These are phyloP conservation scores for Ophiostoma sp. DNA, from an alignment of 2,329 filamentous ascomycete species.

Conservation along the genomic window DNA sequence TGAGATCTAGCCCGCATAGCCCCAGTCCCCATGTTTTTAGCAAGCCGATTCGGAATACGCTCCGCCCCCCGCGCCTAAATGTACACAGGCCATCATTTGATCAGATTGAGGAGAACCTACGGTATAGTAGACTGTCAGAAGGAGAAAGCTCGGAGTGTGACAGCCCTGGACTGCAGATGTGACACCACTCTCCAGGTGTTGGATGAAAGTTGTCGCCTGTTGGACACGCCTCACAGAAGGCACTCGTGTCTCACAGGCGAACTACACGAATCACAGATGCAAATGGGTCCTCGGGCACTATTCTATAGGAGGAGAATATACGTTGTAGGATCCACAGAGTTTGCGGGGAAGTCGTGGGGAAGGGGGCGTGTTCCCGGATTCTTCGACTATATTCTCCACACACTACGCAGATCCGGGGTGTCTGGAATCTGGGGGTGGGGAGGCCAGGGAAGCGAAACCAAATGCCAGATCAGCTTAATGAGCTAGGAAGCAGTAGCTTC, in stretches of 20 bases:
- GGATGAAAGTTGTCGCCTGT: neutral
- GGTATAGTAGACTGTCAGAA: neutral
- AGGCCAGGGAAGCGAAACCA: neutral
- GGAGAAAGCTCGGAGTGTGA: conserved; percentile 13
- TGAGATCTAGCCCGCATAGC: neutral
- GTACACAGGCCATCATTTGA: neutral
- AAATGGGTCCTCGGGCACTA: neutral
- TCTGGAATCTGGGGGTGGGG: conserved; percentile 10
- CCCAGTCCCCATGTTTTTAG: neutral
- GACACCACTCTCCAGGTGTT: neutral
- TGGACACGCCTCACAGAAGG: neutral
- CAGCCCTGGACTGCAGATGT: conserved; percentile 6
- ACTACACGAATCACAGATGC: conserved; percentile 2
- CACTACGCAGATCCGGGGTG: conserved; percentile 11
- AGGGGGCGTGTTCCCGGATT: neutral
- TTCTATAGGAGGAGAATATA: neutral
- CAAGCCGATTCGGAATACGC: neutral
- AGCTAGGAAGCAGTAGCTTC: neutral
- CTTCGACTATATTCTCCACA: conserved; percentile 5
- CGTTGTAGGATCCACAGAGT: conserved; percentile 5
- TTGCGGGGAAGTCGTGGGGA: conserved; percentile 16
- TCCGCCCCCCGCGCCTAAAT: neutral
- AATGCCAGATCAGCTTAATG: neutral
- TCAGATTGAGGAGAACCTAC: conserved; percentile 9
- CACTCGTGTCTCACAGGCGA: neutral